Base-by-base conservation (phyloP, 441 rosid species). In the Raphanus hybrid region DNA sequence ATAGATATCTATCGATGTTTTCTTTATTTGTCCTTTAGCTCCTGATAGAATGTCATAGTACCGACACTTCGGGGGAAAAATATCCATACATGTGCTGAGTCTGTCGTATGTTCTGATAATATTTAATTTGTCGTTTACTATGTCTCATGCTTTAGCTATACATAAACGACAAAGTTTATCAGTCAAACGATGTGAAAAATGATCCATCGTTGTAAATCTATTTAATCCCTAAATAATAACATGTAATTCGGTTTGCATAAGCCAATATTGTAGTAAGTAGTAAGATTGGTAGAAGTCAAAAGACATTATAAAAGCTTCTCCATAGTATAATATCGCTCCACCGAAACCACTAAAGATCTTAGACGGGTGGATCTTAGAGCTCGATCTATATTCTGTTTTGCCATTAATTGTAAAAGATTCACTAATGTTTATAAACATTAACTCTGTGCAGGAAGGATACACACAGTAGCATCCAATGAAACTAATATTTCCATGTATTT, bases 311-410 rank as follows among this genome's bases (percentile, higher is more conserved):
- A 68, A 62, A 68, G 57, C 43, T 39, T 67, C 52, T 63, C 60
- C 54, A 73, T 62, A 67, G 43, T 52, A 18, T 73, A 16, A 35
- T 59, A 78, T 67, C 58, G 18, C 37, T 73, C 66, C n/a, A 73
- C 82, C 78, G 65, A 79, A 63, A 69, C 75, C 75, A 79, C 75
- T 68, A 52, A 29, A 50, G 12, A 37, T 39, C 74, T 5, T 73
- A 50, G 54, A 78, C 16, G 35, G 57, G 6, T 26, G 15, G 64
- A 72, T 67, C 66, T 54, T 54, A 62, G 16, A 73, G 29, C 6
- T 63, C 9, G 35, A 26, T 4, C 61, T 23, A 68, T 5, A 5
- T 48, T 78, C 11, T 37, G 76, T 71, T 70, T 27, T 67, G 10
- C 23, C 23, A 54, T 54, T 7, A 54, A 54, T 54, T 54, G 59